These are phyloP conservation scores for Leccinum subgranulosum DNA, from an alignment of 768 basidiomycete genomes.

Conservation along the genomic window DNA sequence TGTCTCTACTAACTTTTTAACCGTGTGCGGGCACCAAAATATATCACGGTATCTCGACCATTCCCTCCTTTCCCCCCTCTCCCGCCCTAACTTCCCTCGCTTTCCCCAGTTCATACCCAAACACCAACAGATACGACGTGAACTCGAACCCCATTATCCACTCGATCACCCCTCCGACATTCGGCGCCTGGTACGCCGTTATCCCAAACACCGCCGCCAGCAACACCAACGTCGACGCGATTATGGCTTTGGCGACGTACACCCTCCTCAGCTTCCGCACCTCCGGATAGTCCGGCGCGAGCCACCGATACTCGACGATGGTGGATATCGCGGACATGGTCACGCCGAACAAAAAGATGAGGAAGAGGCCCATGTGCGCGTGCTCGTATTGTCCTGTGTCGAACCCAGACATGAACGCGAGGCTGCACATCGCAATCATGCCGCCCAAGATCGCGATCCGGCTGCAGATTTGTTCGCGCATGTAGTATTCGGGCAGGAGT, in stretches of 20 bases:
- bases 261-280: constrained; percentile 45
- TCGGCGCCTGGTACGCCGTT: constrained; percentile 39
- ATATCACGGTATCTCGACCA: constrained; percentile 6
- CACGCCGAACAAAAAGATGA: constrained; percentile 73
- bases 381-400: constrained; percentile 55
- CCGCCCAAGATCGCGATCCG: constrained; percentile 57
- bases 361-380: constrained; percentile 58
- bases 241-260: constrained; percentile 59
- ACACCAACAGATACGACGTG: constrained; percentile 70
- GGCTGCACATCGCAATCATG: constrained; percentile 58
- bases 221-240: constrained; percentile 54
- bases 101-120: constrained; percentile 64
- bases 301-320: constrained; percentile 65
- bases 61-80: neutral
- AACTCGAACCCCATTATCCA: constrained; percentile 74
- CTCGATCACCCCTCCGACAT: constrained; percentile 67
- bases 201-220: constrained; percentile 63
- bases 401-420: constrained; percentile 68
- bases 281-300: constrained; percentile 52
- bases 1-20: neutral
- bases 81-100: constrained; percentile 32
- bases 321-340: constrained; percentile 75
- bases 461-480: constrained; percentile 51
- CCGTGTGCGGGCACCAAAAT: too few relatives aligned
- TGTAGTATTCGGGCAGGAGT: constrained; percentile 57